Evolutionary conservation across 306 rosid genomes (phyloP), one percentile per base, ranked within the genome.

Genomic region (Quercus agrifolia): DNA sequence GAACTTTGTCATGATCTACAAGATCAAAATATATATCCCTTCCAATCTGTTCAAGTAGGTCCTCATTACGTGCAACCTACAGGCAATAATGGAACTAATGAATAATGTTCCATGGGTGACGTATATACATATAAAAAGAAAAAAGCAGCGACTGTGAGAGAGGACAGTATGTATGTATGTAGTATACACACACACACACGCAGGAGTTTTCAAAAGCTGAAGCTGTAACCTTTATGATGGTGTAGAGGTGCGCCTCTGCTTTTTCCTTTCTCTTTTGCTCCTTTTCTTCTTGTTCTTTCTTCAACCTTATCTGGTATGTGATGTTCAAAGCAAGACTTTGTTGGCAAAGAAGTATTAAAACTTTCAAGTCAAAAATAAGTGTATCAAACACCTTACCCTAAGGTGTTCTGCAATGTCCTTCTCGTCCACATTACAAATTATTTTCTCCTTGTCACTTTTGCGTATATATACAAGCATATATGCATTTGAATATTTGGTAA

Each of bases 401-500:
- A 91, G 85, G 80, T 94, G 97, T 82, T 91, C 91, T 5, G 98
- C 97, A 68, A 92, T 91, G 91, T 92, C 97, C 82, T 87, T 87
- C 87, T 94, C 97, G 58, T 91, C 97, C 77, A 92, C 97, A 28
- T 91, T 81, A 79, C 97, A 94, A 74, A 94, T 92, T 77, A 94
- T 91, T 77, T 89, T 94, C 51, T 94, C 98, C 81, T 87, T 94
- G 87, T 92, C 98, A 81, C 91, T 88, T 74, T 92, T 92, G 28
- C 98, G 93, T 61, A 94, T 89, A 79, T 94, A 94, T 30, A 94
- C 97, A 85, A 94, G 98, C 97, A 94, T 94, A 81, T 94, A 94
- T 1, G 97, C 98, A 82, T 94, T 94, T 5, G 98, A 94, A 85
- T 87, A 85, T 78, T 92, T 92, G 19, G 98, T 94, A 84, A 90